Conservation (phyloP, 192 early-diverging fungal genomes). For the Phycomyces blakesleeanus region DNA sequence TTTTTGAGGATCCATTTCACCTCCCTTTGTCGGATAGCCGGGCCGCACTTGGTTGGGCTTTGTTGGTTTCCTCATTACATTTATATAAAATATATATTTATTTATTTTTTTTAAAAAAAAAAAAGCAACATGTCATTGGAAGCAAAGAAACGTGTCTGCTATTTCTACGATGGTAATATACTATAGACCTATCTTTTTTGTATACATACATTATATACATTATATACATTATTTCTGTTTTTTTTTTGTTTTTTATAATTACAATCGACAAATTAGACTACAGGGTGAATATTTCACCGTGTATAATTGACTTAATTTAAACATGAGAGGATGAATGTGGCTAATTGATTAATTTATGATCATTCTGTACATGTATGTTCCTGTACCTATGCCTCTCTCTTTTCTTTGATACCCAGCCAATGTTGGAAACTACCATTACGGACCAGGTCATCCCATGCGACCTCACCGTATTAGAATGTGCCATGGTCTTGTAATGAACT, state of each 20-base stretch:
- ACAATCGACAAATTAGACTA: too few relatives aligned
- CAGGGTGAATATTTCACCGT: too few relatives aligned
- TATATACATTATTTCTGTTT: too few relatives aligned
- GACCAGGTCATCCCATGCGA: slow-evolving; percentile 96
- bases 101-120: too few relatives aligned
- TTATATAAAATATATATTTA: neutral
- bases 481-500: slow-evolving; percentile 88
- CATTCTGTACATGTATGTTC: neutral
- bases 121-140: slow-evolving; percentile 46
- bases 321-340: neutral
- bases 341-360: neutral
- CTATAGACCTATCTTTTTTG: too few relatives aligned
- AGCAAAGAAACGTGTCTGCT: slow-evolving; percentile 55
- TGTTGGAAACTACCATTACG: slow-evolving; percentile 86
- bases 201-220: too few relatives aligned
- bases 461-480: slow-evolving; percentile 92
- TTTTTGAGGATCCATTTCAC: too few relatives aligned
- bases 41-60: too few relatives aligned
- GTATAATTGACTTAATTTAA: too few relatives aligned
- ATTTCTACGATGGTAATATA: slow-evolving; percentile 62
- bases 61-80: too few relatives aligned
- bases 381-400: neutral
- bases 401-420: slow-evolving; percentile 43
- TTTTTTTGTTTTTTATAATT: neutral
- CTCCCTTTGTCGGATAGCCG: too few relatives aligned